Evolutionary conservation across 176 grass and related monocot species (phyloP).

Genomic region (Carex myosuroides): DNA sequence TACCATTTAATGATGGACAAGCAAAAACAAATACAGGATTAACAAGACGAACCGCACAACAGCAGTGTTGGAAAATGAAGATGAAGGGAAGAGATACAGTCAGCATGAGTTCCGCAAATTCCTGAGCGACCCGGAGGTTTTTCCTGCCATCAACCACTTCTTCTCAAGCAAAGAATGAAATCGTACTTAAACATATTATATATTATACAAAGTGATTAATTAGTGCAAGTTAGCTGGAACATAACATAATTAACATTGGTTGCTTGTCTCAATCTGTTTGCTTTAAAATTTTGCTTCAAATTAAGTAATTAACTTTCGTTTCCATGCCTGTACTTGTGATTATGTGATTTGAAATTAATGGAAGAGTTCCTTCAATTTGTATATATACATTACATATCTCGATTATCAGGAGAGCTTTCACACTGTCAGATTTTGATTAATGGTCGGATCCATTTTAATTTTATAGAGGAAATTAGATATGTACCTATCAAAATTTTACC

Average conservation of each 20-base stretch:
- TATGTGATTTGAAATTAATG: constrained; percentile 1
- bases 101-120: constrained; percentile 61
- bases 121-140: constrained; percentile 53
- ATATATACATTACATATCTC: too few relatives aligned
- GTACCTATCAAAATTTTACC: too few relatives aligned
- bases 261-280: not conserved
- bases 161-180: constrained; percentile 34
- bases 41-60: constrained; percentile 50
- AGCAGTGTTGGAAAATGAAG: constrained; percentile 54
- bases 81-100: constrained; percentile 59
- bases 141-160: constrained; percentile 59
- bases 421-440: too few relatives aligned
- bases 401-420: too few relatives aligned
- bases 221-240: not conserved
- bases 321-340: not conserved
- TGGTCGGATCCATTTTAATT: too few relatives aligned
- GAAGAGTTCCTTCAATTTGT: not conserved
- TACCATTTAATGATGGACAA: not conserved
- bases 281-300: not conserved
- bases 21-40: constrained; percentile 21
- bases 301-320: not conserved
- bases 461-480: too few relatives aligned
- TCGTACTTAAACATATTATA: not conserved
- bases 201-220: not conserved
- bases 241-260: not conserved